These are phyloP conservation scores for Trichoderma sp. DNA, from an alignment of 2,329 filamentous ascomycete genomes.

Conservation along the genomic window DNA sequence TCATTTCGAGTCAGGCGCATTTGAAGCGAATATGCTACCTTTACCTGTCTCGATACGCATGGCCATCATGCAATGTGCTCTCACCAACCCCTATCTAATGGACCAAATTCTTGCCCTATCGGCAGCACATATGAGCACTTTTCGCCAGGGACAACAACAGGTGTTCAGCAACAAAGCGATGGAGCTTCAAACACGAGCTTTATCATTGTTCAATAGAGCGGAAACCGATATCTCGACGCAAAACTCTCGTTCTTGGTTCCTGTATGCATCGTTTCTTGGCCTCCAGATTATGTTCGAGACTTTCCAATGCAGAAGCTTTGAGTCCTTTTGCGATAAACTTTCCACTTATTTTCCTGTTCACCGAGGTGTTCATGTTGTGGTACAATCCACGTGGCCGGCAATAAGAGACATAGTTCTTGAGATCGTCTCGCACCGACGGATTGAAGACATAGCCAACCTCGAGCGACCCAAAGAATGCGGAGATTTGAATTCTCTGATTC, in stretches of 20 bases:
- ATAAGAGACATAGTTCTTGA: conserved; percentile 3
- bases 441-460: not conserved
- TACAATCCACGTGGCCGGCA: conserved; percentile 35
- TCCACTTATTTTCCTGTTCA: conserved; percentile 41
- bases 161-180: conserved; percentile 42
- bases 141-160: conserved; percentile 17
- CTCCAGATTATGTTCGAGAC: conserved; percentile 51
- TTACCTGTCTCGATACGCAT: not conserved
- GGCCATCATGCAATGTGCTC: conserved; percentile 30
- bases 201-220: conserved; percentile 39
- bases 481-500: not conserved
- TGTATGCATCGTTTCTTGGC: conserved; percentile 44
- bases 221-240: conserved; percentile 30
- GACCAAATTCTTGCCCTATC: conserved; percentile 46
- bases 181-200: conserved; percentile 42
- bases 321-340: conserved; percentile 39
- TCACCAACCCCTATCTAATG: conserved; percentile 38
- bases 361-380: conserved; percentile 42
- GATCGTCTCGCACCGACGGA: not conserved
- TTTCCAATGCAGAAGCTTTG: conserved; percentile 40
- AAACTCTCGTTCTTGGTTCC: conserved; percentile 39
- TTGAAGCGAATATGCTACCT: conserved; percentile 1
- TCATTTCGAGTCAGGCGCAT: conserved; percentile 30
- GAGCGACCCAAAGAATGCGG: not conserved
- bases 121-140: conserved; percentile 43